Evolutionary conservation across 306 rosid species (phyloP), one percentile per base, ranked within the genome.

Genomic region (Prunus dulcis): DNA sequence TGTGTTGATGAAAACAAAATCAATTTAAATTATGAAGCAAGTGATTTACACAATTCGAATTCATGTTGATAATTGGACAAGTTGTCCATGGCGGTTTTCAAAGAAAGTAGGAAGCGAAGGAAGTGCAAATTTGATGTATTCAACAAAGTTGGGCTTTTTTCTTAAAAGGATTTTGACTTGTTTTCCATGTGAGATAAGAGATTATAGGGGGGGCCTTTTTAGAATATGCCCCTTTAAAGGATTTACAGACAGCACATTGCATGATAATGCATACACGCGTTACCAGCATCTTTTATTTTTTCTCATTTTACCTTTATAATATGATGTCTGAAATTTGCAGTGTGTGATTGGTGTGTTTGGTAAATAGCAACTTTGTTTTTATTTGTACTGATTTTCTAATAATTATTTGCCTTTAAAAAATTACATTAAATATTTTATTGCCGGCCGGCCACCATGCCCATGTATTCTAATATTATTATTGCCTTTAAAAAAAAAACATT

Each of bases 311-410:
- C 41, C 41, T 20, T 72, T 72, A 19, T 53, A 22, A 55, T 56
- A 64, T 64, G 34, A 64, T 43, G 65, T 34, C 66, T 32, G 9
- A 53, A 34, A 71, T 46, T 38, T 72, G 34, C 4, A 3, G 76
- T 38, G 58, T 46, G 76, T 32, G 30, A 63, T 57, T 56, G 57
- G 68, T 60, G 30, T 60, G 20, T 58, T 73, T 45, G 77, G 77
- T 73, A 0, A 60, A 10, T 60, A 45, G 58, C 77, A 27, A 61
- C 77, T 58, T 43, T 72, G 64, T 58, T 60, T 58, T 58, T 12
- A 73, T 18, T 52, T 70, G 63, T 3, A 73, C 45, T 43, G 12
- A 63, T 63, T 63, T 63, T 28, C 13, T 7, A 30, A 30, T 63
- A 15, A 63, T 15, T 30, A 17, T 27, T 27, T 5, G 1, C 67